Base-by-base conservation (phyloP, 345 rosid species). In the Boechera divaricarpa region DNA sequence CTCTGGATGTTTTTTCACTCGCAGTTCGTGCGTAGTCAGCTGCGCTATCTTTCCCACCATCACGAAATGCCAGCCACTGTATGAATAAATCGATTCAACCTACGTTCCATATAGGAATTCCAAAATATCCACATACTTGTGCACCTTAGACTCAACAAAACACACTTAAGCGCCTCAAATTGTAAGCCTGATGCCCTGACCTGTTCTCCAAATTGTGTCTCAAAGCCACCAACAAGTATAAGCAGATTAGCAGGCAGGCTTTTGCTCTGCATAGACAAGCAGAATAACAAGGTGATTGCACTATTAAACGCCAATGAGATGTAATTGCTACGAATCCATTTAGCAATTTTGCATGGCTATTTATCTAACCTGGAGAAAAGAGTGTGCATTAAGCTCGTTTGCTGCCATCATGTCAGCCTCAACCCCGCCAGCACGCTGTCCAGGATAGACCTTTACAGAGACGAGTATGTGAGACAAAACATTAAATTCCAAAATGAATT, bases 351-450 rank as follows among this genome's bases (percentile, higher is more conserved):
- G 87, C 75, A 80, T 75, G 39, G 49, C 26, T 54, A 63, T 36
- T 59, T 16, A 65, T 74, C 80, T 10, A 77, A 94, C 98, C 91
- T 94, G 97, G 74, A 94, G 98, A 77, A 81, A 84, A 80, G 94
- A 75, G 87, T 92, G 98, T 28, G 90, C 80, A 82, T 85, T 89
- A 55, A 94, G 87, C 83, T 94, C 98, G 77, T 89, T 94, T 78
- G 97, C 97, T 60, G 97, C 98, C 98, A 94, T 90, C 97, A 87
- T 86, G 83, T 94, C 98, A 31, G 96, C 91, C 84, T 94, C 98
- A 75, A 79, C 55, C 39, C 93, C 95, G 69, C 81, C 97, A 82
- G 91, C 87, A 69, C 97, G 83, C 77, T 80, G 54, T 79, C 98
- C 97, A 0, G 98, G 98, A 83, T 91, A 94, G 62, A 94, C 98